Base-by-base conservation (phyloP, 306 rosid genomes). In the Cicer judaicum region DNA sequence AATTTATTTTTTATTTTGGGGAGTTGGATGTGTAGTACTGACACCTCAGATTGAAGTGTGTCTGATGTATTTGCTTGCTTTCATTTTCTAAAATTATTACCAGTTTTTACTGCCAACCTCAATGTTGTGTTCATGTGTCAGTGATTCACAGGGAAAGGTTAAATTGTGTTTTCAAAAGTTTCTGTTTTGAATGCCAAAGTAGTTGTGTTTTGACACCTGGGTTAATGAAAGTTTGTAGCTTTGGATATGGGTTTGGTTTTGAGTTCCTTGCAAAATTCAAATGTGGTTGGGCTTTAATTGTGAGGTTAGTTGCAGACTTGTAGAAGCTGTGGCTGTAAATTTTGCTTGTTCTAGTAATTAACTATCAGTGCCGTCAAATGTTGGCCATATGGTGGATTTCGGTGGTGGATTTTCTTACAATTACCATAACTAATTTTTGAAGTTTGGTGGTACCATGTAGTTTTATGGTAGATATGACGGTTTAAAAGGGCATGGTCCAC, bases 181-280 rank as follows among this genome's bases (percentile, higher is more conserved):
- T 38, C 47, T 8, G 11, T 78, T 50, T 73, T 72, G 47, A 49
- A 10, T 48, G 14, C 15, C 34, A 24, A 24, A 2, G 4, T 24
- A 24, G 34, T 24, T 24, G 34, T 24, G 34, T 24, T 24, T 18
- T 46, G 13, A 47, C 19, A 21, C 3, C 7, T 55, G 42, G 40
- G 68, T 70, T 62, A 9, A 19, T 60, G 52, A 36, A 70, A 21
- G 72, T 59, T 64, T 64, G 78, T 75, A 11, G 79, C 72, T 76
- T 21, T 36, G 18, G 59, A 63, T 70, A 16, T 13, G 16, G 38
- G 40, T 73, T 59, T 64, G 68, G 52, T 56, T 43, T 41, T 70
- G 50, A 44, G 73, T 54, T 60, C 11, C 47, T 54, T 10, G 19
- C 49, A 46, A 44, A 41, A 40, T 53, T 64, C 12, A 16, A 34